Percentiles rank a stretch among this genome's conserved stretches.
phyloP scores from a whole-genome alignment of 257 asterid genomes.

The Jacaranda mimosifolia region DNA sequence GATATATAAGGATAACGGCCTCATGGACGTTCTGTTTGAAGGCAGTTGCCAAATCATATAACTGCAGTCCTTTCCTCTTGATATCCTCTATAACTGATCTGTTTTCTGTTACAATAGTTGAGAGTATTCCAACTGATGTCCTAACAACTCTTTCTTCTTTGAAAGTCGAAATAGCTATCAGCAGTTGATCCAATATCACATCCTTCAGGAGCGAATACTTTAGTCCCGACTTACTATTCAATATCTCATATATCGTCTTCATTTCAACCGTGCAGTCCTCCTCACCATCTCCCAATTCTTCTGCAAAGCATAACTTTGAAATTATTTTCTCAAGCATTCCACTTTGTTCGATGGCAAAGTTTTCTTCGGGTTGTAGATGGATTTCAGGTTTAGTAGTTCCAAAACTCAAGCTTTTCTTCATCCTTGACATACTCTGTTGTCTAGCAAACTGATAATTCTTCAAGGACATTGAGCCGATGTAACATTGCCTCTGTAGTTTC shows the following conservation, averaged over 20 bases:
- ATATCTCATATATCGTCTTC: constrained; percentile 66
- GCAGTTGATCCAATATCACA: constrained; percentile 79
- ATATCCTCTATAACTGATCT: constrained; percentile 69
- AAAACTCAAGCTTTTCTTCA: constrained; percentile 41
- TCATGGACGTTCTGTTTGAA: constrained; percentile 81
- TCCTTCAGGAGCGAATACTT: constrained; percentile 82
- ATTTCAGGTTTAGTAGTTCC: too few species aligned
- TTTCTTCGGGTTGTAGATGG: constrained; percentile 48
- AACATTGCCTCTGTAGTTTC: constrained; percentile 14
- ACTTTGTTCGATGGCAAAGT: constrained; percentile 52
- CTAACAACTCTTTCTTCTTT: constrained; percentile 73
- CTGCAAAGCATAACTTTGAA: constrained; percentile 77
- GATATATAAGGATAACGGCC: constrained; percentile 77
- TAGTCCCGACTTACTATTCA: constrained; percentile 66
- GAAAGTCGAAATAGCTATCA: constrained; percentile 75
- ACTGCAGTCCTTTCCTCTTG: constrained; percentile 76
- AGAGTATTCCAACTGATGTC: constrained; percentile 72
- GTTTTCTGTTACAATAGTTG: constrained; percentile 69
- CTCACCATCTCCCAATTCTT: constrained; percentile 51
- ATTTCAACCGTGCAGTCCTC: constrained; percentile 72
- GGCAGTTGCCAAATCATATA: constrained; percentile 81
- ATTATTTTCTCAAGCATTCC: constrained; percentile 72
- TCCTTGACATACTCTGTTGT: constrained; percentile 38
- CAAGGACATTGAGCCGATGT: constrained; percentile 31
- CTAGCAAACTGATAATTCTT: constrained; percentile 37